Base-by-base conservation (phyloP, 2,329 filamentous ascomycete species). In the Exserohilum turcica region DNA sequence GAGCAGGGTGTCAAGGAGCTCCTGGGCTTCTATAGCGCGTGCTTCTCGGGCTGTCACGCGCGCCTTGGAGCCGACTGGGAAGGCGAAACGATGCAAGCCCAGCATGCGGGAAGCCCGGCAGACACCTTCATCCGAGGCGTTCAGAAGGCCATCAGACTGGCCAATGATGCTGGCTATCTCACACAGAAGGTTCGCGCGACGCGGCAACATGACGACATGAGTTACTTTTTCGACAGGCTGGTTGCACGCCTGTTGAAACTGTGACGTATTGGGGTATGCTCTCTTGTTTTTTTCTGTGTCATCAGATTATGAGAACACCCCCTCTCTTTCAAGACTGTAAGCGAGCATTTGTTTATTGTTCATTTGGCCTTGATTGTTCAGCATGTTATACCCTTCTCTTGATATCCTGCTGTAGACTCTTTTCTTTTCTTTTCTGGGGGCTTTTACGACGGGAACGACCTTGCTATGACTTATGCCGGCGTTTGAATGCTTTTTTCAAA, bases 181-280 rank as follows among this genome's bases (percentile, higher is more conserved):
- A 38, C 43, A 6, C 48, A 39, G 15, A 68, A 68, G 39, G 62
- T 57, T 5, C 44, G 37, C 9, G 64, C 55, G 32, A 57, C 58
- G 36, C 60, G 64, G 31, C 24, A 46, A 9, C 62, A 57, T 6
- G 64, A 66, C 8, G 71, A 73, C 10, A 74, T 76, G 70, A 64
- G 59, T 2, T 70, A 62, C 27, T 76, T 73, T 49, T 76, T 76
- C 44, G 74, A 76, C 49, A 58, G 74, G 21, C 46, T 76, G 31
- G 67, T 73, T 3, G 74, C 72, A 10, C 60, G 65, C 32, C 50
- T 76, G 42, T 54, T 76, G 28, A 37, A 45, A 24, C 16, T 10
- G 5, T 60, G 51, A 54, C 3, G n/a, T n/a, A 16, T 3, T 19
- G 21, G 12, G 7, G 21, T 24, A n/a, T 13, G n/a, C 38, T 21